These are phyloP conservation scores for Podospora pseudopauciseta DNA, from an alignment of 495 filamentous ascomycete species.

Conservation along the genomic window DNA sequence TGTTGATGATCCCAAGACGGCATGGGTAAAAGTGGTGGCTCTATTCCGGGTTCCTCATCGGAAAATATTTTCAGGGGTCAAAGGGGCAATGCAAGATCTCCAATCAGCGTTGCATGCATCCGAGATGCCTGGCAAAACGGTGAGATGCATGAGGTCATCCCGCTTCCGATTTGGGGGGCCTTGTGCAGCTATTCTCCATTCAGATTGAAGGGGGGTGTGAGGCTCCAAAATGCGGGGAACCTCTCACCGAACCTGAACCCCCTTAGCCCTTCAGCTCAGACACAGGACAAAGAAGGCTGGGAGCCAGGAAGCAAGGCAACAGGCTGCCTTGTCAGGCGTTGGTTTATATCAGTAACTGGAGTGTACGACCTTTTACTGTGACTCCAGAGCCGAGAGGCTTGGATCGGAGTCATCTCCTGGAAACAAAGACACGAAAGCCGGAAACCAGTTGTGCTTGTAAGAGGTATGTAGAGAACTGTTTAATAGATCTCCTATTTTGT, in stretches of 20 bases:
- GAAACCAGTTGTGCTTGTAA: too few species aligned
- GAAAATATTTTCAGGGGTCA: neutral
- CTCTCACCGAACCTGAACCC: neutral
- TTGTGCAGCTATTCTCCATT: neutral
- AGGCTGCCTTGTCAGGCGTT: neutral
- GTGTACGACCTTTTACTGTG: too few species aligned
- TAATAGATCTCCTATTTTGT: too few species aligned
- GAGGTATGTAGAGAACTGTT: too few species aligned
- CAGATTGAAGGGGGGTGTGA: neutral
- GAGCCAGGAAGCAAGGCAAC: neutral
- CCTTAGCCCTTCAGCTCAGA: neutral
- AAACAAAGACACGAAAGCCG: too few species aligned
- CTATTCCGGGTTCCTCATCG: neutral
- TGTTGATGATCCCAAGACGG: neutral
- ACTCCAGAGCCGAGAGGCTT: too few species aligned
- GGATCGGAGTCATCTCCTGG: too few species aligned
- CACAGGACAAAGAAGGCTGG: neutral
- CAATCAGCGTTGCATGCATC: neutral
- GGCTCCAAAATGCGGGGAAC: constrained; percentile 1
- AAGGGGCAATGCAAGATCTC: neutral
- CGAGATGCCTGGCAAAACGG: neutral
- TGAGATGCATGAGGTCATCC: constrained; percentile 1
- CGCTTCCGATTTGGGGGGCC: neutral
- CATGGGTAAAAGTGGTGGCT: neutral
- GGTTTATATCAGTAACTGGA: too few species aligned